Conservation (phyloP, 2,329 filamentous ascomycete species). For the Diplodia mutila region DNA sequence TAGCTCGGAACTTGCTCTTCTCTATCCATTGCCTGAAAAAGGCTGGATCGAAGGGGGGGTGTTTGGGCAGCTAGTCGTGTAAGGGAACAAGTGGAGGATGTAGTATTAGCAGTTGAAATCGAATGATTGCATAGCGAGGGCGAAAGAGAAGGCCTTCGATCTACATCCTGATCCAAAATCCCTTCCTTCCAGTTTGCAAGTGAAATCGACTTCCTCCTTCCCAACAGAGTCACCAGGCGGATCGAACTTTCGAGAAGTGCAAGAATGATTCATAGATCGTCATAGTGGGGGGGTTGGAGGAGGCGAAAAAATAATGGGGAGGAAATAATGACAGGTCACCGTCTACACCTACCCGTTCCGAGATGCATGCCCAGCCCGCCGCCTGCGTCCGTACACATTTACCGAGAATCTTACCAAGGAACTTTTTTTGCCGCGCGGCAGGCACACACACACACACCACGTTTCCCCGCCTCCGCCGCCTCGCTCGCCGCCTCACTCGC, state of each 20-base stretch:
- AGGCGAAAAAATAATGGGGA: too few species aligned
- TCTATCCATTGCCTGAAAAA: neutral
- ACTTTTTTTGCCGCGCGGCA: too few species aligned
- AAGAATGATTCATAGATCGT: neutral
- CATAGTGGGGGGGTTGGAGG: neutral
- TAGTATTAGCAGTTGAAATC: slow-evolving; percentile 17
- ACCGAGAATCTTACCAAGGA: too few species aligned
- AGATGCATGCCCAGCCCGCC: too few species aligned
- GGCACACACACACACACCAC: too few species aligned
- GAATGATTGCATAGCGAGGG: neutral
- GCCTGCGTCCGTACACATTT: too few species aligned
- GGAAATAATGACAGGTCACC: neutral
- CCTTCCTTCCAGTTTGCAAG: neutral
- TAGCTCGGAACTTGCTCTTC: neutral
- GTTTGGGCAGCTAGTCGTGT: neutral
- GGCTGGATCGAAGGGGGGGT: neutral
- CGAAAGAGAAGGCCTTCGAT: slow-evolving; percentile 4
- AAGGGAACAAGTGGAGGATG: slow-evolving; percentile 5
- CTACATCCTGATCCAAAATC: neutral
- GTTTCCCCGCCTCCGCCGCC: too few species aligned
- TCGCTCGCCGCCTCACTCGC: too few species aligned
- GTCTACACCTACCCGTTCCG: too few species aligned
- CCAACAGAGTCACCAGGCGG: neutral
- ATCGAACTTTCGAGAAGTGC: neutral
- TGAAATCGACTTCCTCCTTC: neutral